Percentiles rank a stretch among this genome's conserved stretches.
phyloP scores from a whole-genome alignment of 345 rosid species.

The Fremontodendron californicum region DNA sequence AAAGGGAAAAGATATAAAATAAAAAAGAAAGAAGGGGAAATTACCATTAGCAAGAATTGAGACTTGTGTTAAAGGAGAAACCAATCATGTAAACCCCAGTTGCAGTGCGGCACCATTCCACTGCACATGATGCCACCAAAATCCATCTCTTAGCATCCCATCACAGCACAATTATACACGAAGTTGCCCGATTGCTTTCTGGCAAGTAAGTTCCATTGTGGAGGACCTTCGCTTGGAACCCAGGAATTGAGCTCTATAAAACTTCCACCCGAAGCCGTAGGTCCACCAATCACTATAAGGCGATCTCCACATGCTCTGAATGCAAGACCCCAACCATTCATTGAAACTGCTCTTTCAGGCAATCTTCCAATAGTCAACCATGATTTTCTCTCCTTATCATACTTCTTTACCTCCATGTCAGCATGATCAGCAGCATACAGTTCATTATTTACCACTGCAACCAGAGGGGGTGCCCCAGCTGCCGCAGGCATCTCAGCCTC shows the following conservation, averaged over 20 bases:
- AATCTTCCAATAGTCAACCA: constrained; percentile 71
- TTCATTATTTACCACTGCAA: constrained; percentile 80
- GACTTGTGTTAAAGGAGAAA: constrained; percentile 36
- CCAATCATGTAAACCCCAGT: constrained; percentile 38
- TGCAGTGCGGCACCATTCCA: constrained; percentile 26
- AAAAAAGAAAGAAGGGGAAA: constrained; percentile 32
- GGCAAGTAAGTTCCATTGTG: constrained; percentile 72
- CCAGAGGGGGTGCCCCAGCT: constrained; percentile 83
- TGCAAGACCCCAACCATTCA: constrained; percentile 97
- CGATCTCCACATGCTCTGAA: constrained; percentile 87
- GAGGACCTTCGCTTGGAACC: constrained; percentile 76
- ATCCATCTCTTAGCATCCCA: constrained; percentile 67
- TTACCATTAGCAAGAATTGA: constrained; percentile 50
- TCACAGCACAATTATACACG: constrained; percentile 93
- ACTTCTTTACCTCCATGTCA: constrained; percentile 73
- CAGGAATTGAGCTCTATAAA: constrained; percentile 82
- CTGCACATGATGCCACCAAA: constrained; percentile 26
- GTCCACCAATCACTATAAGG: constrained; percentile 85
- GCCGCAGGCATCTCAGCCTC: constrained; percentile 51
- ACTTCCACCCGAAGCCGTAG: constrained; percentile 61
- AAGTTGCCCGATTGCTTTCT: constrained; percentile 73
- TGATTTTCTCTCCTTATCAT: constrained; percentile 49
- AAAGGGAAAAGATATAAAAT: constrained; percentile 31
- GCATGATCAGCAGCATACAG: constrained; percentile 86
- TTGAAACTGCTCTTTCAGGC: constrained; percentile 79